Evolutionary conservation across 2,329 filamentous ascomycete species (phyloP), one percentile per base, ranked within the genome.

Genomic region (Cercospora zeae-maydis): DNA sequence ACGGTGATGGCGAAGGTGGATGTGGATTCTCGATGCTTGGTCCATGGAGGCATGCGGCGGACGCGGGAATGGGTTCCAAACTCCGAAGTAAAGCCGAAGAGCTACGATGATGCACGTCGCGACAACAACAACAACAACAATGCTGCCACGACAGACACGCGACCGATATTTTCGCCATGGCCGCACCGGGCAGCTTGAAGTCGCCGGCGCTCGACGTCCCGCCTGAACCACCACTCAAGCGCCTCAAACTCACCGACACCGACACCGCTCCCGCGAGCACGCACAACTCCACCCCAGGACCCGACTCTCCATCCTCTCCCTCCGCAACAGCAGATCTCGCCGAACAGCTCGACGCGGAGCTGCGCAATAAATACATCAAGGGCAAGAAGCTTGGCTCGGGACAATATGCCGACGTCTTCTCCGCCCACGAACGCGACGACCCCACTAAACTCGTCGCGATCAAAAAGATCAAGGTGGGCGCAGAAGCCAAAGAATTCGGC

Each of bases 361-460:
- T 80, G 73, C 92, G 92, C 77, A 84, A 85, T 69, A 96, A 95
- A 81, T 99, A 96, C 76, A 85, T 95, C 68, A 96, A 96, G 81
- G 91, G 91, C 73, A 92, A 90, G 76, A 95, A 95, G 75, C 86
- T 99, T 64, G 95, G 95, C 76, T 92, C 96, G 78, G 95, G 95
- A 80, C 98, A 95, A 67, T 99, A 99, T 76, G 95, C 95, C 75
- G 88, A 96, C 72, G 95, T 99, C 73, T 97, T 92, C 81, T 86
- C 93, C 58, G 95, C 93, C 58, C 90, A 93, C 77, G 84, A 95
- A 51, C 86, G 88, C 66, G 75, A 79, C 63, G 87, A 95, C 70
- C 89, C 92, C 5, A 83, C 83, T 34, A 84, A 86, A 45, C 85
- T 90, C 59, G 91, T 99, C 66, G 95, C 95, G 71, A 93, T 96